Conservation (phyloP, 768 basidiomycete genomes). For the Tulasnella sp. region DNA sequence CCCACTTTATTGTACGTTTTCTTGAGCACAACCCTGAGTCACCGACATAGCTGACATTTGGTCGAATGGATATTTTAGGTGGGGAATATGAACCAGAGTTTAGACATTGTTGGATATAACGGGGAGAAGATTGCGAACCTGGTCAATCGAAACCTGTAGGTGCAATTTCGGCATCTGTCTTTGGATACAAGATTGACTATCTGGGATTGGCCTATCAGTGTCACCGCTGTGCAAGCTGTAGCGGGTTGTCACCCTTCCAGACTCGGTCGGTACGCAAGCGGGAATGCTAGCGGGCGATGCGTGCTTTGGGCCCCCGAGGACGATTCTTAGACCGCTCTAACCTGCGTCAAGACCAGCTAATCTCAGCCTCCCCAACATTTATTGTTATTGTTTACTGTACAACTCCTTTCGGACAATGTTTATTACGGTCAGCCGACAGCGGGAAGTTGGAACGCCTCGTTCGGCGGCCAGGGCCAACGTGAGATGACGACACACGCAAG, state of each 20-base stretch:
- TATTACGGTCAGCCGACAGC: background rate
- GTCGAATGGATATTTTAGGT: constrained; percentile 33
- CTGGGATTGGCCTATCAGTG: constrained; percentile 29
- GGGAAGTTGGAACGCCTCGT: background rate
- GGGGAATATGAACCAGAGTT: constrained; percentile 65
- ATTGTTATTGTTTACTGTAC: background rate
- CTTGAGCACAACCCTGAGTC: background rate
- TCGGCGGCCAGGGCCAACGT: background rate
- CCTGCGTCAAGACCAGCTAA: background rate
- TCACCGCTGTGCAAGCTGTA: constrained; percentile 82
- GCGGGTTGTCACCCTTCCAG: constrained; percentile 72
- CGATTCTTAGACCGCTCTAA: background rate
- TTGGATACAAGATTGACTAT: background rate
- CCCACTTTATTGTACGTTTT: constrained; percentile 69
- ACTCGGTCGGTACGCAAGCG: constrained; percentile 62
- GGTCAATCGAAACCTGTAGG: background rate
- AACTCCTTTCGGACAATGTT: background rate
- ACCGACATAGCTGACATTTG: background rate
- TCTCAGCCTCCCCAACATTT: background rate
- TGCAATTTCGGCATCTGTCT: background rate
- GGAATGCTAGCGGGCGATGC: constrained; percentile 70
- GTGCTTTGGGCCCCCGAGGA: constrained; percentile 51
- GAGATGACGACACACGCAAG: background rate
- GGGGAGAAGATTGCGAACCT: constrained; percentile 50
- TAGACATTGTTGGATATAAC: constrained; percentile 67